Evolutionary conservation across 2,329 filamentous ascomycete genomes (phyloP), one percentile per base, ranked within the genome.

Genomic region (Aspergillus fumigatiaffinis): DNA sequence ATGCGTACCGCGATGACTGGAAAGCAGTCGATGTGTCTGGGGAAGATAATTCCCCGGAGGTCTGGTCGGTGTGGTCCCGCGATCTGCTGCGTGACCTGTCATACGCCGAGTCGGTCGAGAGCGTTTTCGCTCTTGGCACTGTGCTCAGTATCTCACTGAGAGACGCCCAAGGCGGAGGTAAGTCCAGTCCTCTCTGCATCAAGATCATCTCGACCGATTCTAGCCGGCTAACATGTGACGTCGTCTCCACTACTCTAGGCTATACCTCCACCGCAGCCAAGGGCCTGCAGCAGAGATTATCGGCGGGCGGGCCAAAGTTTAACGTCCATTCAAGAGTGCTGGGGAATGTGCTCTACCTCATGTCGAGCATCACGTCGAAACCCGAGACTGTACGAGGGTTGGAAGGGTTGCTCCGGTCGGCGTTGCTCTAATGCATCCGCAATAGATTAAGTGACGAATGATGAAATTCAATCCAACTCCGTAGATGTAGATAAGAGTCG

Each of bases 61-160:
- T 80, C 1, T 93, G 89, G 88, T 91, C 88, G 56, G 82, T 86
- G 57, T 94, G 90, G 90, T 84, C 85, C 0, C 78, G 79, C 1
- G 69, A 74, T 0, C 83, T 92, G 28, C 76, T 92, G 1, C 71
- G 76, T 1, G 70, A 76, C 12, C 66, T 92, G 2, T 92, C 88
- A 4, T 75, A 80, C 21, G 78, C 79, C 2, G 60, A 74, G 0
- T 73, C 77, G 0, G 84, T 94, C 0, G 79, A 84, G 2, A 84
- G 87, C 7, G 84, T 88, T 0, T 89, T 90, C 76, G 87, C 90
- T 0, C 75, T 94, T 1, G 91, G 91, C 0, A 89, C 84, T 2
- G 88, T 94, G 1, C 77, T 94, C 10, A 87, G 88, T 0, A 86
- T 95, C 41, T 78, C 79, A 12, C 63, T 87, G 23, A 74, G 76